These are phyloP conservation scores for Micromonas pusilla DNA, from an alignment of 139 green algal species.

Conservation along the genomic window DNA sequence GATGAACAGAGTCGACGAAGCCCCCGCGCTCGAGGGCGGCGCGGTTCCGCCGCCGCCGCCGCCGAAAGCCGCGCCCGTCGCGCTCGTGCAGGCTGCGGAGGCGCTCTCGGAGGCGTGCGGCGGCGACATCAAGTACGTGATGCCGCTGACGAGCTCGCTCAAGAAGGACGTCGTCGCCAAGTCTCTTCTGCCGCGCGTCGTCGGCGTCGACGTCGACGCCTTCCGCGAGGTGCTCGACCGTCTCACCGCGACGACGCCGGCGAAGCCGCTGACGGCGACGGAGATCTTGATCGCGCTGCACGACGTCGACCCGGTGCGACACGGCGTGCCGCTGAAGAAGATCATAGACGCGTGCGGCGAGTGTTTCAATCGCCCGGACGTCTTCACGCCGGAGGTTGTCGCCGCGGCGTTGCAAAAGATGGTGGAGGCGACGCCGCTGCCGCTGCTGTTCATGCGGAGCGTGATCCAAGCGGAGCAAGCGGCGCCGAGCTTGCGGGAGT, in stretches of 20 bases:
- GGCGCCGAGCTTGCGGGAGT: constrained; percentile 18
- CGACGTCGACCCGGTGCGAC: constrained; percentile 1
- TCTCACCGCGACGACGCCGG: background rate
- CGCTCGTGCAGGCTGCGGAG: constrained; percentile 1
- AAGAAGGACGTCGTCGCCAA: background rate
- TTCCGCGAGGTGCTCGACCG: background rate
- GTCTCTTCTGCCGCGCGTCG: background rate
- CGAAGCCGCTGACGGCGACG: background rate
- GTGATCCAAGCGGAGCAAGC: constrained; percentile 26
- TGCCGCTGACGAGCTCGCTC: background rate
- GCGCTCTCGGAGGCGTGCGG: background rate
- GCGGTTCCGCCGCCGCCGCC: too few relatives aligned
- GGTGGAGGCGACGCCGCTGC: constrained; percentile 28
- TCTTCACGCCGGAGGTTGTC: constrained; percentile 4
- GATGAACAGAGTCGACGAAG: too few relatives aligned
- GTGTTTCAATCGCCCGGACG: constrained; percentile 13
- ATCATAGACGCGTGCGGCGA: constrained; percentile 15
- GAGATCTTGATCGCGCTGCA: constrained; percentile 24
- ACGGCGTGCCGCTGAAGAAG: constrained; percentile 12
- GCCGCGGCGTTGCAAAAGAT: constrained; percentile 21
- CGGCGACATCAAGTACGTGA: background rate
- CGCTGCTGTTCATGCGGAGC: constrained; percentile 34
- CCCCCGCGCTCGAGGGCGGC: background rate
- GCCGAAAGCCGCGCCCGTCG: background rate
- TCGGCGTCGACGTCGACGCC: background rate